Evolutionary conservation across 2,329 filamentous ascomycete species (phyloP).

Genomic region (Trichoderma polysporum): DNA sequence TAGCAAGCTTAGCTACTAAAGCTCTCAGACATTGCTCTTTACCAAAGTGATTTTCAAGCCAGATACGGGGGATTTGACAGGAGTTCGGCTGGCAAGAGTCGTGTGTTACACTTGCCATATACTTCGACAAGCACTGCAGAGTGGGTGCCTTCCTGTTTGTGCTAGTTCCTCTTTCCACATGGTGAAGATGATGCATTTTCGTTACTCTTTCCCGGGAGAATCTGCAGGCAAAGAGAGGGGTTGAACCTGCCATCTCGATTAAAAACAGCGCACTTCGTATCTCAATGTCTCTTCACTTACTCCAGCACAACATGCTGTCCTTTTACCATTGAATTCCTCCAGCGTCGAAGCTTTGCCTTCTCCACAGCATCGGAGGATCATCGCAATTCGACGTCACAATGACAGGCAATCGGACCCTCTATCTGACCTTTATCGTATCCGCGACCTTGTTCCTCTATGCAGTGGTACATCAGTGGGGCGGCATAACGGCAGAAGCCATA

Average conservation of each 20-base stretch:
- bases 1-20: too few species aligned
- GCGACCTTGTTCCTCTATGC: slow-evolving; percentile 18
- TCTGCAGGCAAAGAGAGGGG: background rate
- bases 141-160: background rate
- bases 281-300: background rate
- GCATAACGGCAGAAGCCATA: background rate
- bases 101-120: background rate
- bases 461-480: slow-evolving; percentile 17
- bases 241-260: background rate
- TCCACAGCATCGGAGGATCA: background rate
- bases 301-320: background rate
- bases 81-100: background rate
- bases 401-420: slow-evolving; percentile 12
- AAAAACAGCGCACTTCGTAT: background rate
- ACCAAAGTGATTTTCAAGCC: background rate
- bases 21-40: background rate
- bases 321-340: background rate
- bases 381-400: slow-evolving; percentile 1
- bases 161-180: background rate
- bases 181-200: background rate
- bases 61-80: too few species aligned
- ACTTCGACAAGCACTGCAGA: background rate
- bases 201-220: background rate
- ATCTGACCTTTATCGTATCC: slow-evolving; percentile 5
- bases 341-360: background rate